These are phyloP conservation scores for Marasmius sp. DNA, from an alignment of 1,284 basidiomycete species.

Conservation along the genomic window DNA sequence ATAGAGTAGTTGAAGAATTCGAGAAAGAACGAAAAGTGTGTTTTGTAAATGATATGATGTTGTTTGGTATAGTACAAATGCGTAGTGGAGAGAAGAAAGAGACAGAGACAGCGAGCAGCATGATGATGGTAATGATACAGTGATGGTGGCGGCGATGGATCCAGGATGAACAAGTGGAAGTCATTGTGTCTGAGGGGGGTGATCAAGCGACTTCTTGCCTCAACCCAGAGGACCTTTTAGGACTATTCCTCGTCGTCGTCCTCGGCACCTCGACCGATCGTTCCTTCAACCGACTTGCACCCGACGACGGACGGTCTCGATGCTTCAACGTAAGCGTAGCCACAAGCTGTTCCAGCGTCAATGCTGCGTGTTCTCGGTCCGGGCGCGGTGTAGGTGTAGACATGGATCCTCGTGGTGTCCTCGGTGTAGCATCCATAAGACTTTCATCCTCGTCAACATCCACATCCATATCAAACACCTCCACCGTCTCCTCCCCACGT, in stretches of 20 bases:
- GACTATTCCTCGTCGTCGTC: background rate
- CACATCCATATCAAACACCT: background rate
- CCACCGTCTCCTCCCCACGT: background rate
- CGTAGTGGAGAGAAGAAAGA: too few species aligned
- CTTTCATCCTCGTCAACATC: background rate
- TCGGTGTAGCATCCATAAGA: background rate
- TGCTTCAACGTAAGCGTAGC: constrained; percentile 1
- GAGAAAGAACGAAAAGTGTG: too few species aligned
- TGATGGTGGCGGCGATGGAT: too few species aligned
- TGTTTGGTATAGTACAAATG: too few species aligned
- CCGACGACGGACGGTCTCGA: background rate
- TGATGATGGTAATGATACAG: too few species aligned
- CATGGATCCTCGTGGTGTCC: too few species aligned
- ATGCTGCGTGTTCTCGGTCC: background rate
- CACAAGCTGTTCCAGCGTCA: background rate
- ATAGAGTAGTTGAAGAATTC: too few species aligned
- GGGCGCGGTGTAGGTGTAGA: background rate
- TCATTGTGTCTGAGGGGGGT: too few species aligned
- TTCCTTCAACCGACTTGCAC: background rate
- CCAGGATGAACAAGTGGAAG: too few species aligned
- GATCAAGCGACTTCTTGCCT: background rate
- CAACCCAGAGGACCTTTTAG: background rate
- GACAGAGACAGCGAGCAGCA: too few species aligned
- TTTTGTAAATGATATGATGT: too few species aligned
- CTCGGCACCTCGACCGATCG: background rate